Conservation (phyloP, 345 rosid genomes). For the Erodium maritimum region DNA sequence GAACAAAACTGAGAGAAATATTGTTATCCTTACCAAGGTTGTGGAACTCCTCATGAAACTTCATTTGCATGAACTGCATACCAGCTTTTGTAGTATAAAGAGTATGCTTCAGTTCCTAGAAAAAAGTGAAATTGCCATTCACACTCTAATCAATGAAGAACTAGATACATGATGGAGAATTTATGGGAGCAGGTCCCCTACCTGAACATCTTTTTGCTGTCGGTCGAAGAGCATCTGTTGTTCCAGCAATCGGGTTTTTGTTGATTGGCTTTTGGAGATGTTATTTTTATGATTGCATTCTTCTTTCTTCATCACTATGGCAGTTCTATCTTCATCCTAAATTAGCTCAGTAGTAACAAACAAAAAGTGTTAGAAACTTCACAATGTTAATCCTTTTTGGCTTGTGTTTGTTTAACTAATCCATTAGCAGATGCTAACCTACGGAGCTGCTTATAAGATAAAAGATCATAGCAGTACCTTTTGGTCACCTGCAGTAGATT, state of each 20-base stretch:
- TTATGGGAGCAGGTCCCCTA: slow-evolving; percentile 8
- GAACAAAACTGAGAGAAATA: too few relatives aligned
- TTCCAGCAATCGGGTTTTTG: slow-evolving; percentile 31
- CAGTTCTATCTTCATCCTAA: slow-evolving; percentile 49
- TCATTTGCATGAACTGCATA: slow-evolving; percentile 78
- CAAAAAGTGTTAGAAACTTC: slow-evolving; percentile 6
- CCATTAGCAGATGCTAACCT: too few relatives aligned
- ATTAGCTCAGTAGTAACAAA: too few relatives aligned
- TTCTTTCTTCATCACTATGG: slow-evolving; percentile 36
- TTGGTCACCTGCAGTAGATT: slow-evolving; percentile 31
- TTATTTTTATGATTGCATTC: slow-evolving; percentile 25
- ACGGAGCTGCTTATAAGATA: neutral
- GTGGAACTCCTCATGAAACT: slow-evolving; percentile 71
- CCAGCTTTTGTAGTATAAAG: slow-evolving; percentile 71
- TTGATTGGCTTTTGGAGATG: slow-evolving; percentile 33
- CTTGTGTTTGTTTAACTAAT: too few relatives aligned
- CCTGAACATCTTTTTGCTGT: slow-evolving; percentile 68
- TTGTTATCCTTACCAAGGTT: slow-evolving; percentile 43
- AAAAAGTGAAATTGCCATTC: neutral
- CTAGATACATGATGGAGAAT: too few relatives aligned
- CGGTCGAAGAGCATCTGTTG: slow-evolving; percentile 52
- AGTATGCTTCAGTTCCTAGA: slow-evolving; percentile 58
- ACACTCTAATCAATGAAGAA: too few relatives aligned
- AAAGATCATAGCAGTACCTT: slow-evolving; percentile 31
- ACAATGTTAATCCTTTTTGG: neutral